Evolutionary conservation across 805 yeast genomes (phyloP).

Genomic region (Candida andamanensis): DNA sequence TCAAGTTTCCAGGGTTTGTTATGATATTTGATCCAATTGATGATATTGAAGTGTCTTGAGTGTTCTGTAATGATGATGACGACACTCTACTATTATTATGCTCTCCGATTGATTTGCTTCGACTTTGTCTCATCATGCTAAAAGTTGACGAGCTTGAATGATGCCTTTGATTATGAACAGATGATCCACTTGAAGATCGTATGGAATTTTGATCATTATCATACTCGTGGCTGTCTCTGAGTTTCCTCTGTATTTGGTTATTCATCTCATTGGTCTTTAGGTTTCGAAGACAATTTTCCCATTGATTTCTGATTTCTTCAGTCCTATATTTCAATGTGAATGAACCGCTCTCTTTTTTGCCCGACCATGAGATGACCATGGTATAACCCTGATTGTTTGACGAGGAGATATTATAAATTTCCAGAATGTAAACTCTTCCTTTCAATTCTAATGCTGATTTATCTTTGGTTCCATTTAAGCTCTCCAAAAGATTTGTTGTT

Average conservation of each 20-base stretch:
- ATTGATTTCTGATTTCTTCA: constrained; percentile 77
- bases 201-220: constrained; percentile 15
- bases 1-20: constrained; percentile 7
- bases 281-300: constrained; percentile 65
- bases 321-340: constrained; percentile 77
- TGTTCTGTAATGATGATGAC: constrained; percentile 14
- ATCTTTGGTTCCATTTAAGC: constrained; percentile 25
- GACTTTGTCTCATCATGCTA: constrained; percentile 37
- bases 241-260: constrained; percentile 29
- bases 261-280: constrained; percentile 41
- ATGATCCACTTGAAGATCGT: constrained; percentile 24
- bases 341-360: constrained; percentile 79
- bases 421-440: constrained; percentile 78
- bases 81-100: constrained; percentile 14
- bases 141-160: constrained; percentile 39
- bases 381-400: constrained; percentile 45
- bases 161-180: constrained; percentile 25
- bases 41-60: constrained; percentile 15
- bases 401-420: constrained; percentile 40
- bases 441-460: constrained; percentile 49
- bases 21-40: constrained; percentile 10
- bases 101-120: constrained; percentile 19
- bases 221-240: constrained; percentile 28
- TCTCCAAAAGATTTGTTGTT: constrained; percentile 32
- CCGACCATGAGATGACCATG: constrained; percentile 73